These are phyloP conservation scores for Globisporangium splendens DNA, from an alignment of 352 stramenopile genomes.

Conservation along the genomic window DNA sequence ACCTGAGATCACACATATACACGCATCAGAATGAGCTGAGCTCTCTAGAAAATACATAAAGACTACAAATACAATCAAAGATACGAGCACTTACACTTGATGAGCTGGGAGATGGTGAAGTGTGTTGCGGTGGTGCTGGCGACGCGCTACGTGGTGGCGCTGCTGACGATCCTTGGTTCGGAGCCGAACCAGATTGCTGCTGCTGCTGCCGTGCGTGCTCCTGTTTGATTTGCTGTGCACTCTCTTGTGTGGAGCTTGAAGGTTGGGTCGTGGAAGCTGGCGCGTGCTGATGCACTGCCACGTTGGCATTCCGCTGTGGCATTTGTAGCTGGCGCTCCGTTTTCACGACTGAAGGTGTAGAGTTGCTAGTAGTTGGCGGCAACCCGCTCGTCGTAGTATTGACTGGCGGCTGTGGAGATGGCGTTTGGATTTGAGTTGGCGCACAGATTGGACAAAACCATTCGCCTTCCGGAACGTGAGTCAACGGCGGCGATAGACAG, in stretches of 20 bases:
- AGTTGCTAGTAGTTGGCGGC: not conserved
- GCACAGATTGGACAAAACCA: conserved; percentile 61
- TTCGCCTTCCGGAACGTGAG: conserved; percentile 32
- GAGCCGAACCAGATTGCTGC: not conserved
- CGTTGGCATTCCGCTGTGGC: not conserved
- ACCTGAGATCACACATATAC: conserved; percentile 22
- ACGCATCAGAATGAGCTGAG: too few relatives aligned
- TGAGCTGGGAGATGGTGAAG: conserved; percentile 1
- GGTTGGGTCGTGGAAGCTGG: not conserved
- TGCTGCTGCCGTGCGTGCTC: not conserved
- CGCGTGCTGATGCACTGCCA: not conserved
- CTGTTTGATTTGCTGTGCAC: not conserved
- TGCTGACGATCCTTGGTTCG: too few relatives aligned
- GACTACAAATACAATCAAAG: too few relatives aligned
- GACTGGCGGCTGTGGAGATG: conserved; percentile 9
- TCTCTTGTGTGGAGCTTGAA: not conserved
- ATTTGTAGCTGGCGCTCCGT: not conserved
- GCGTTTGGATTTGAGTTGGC: not conserved
- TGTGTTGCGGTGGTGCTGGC: conserved; percentile 8
- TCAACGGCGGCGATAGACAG: conserved; percentile 49
- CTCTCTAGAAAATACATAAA: too few relatives aligned
- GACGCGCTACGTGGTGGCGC: conserved; percentile 12
- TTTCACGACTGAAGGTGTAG: not conserved
- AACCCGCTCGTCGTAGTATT: not conserved
- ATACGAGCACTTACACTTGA: not conserved